Evolutionary conservation across 31 red algal species (phyloP).

Genomic region (Odonthalia washingtoniensis): DNA sequence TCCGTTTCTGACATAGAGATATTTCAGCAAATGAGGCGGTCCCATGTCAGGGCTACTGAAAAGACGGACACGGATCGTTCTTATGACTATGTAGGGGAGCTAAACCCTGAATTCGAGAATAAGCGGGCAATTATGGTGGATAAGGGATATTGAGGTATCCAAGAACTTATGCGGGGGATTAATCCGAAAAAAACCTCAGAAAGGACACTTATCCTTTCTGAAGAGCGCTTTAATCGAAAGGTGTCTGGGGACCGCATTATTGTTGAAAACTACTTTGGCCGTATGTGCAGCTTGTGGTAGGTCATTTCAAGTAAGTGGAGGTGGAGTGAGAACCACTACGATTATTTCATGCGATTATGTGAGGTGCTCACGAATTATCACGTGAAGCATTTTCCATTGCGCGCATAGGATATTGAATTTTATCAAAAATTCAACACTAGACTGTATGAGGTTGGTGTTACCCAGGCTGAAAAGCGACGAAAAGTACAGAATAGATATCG

Average conservation of each 20-base stretch:
- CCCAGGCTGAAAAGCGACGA: not conserved
- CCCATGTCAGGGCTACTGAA: constrained; percentile 21
- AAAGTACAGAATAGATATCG: not conserved
- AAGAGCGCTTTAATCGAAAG: constrained; percentile 3
- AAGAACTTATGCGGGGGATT: constrained; percentile 17
- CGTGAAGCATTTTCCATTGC: not conserved
- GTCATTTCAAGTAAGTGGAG: constrained; percentile 13
- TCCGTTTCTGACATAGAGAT: constrained; percentile 44
- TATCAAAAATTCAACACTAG: not conserved
- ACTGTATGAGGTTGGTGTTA: not conserved
- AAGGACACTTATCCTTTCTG: not conserved
- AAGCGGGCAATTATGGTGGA: constrained; percentile 35
- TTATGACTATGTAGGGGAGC: not conserved
- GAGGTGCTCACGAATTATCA: not conserved
- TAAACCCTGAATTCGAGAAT: not conserved
- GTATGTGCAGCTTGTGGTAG: constrained; percentile 18
- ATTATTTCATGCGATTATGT: not conserved
- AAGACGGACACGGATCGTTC: not conserved
- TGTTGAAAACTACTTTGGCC: constrained; percentile 40
- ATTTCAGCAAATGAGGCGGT: constrained; percentile 31
- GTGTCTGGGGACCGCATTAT: constrained; percentile 41
- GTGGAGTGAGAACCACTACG: constrained; percentile 20
- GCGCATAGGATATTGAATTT: not conserved
- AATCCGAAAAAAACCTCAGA: constrained; percentile 22
- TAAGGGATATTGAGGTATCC: constrained; percentile 46